phyloP scores from a whole-genome alignment of 2,329 filamentous ascomycete species.

The Sporothrix luriei region DNA sequence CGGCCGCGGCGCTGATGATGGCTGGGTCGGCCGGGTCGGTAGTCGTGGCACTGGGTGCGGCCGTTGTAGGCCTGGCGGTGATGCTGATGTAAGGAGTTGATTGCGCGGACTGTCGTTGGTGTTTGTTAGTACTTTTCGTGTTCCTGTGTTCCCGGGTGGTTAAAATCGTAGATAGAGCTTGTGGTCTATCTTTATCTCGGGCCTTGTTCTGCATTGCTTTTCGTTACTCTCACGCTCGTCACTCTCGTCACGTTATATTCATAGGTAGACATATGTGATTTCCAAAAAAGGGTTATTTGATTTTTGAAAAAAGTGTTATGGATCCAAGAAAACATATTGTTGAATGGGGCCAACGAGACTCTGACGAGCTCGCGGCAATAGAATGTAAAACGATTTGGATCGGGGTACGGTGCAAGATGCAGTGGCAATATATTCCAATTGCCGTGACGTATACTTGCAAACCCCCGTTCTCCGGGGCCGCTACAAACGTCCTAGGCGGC shows the following conservation, averaged over 20 bases:
- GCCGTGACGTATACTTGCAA: not conserved
- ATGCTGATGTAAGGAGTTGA: slow-evolving; percentile 7
- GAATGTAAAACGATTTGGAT: slow-evolving; percentile 3
- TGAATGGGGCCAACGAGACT: slow-evolving; percentile 15
- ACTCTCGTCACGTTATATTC: not conserved
- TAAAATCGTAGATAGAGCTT: not conserved
- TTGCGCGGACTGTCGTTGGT: not conserved
- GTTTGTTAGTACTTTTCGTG: not conserved
- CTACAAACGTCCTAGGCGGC: too few species aligned
- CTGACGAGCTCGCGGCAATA: slow-evolving; percentile 1
- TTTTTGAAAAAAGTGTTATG: not conserved
- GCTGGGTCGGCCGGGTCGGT: slow-evolving; percentile 3
- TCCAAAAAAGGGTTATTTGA: not conserved
- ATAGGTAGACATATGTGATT: not conserved
- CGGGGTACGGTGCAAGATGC: too few species aligned
- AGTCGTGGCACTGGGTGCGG: slow-evolving; percentile 10
- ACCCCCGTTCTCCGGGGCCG: too few species aligned
- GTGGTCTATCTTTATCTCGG: not conserved
- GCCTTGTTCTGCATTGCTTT: not conserved
- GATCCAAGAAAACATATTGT: not conserved
- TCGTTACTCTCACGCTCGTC: not conserved
- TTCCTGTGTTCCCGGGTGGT: not conserved
- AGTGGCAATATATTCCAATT: not conserved
- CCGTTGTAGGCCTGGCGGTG: slow-evolving; percentile 21
- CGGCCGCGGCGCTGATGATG: not conserved